Evolutionary conservation across 192 early-diverging fungal genomes (phyloP), one percentile per base, ranked within the genome.

Genomic region (Coemansia sp.): DNA sequence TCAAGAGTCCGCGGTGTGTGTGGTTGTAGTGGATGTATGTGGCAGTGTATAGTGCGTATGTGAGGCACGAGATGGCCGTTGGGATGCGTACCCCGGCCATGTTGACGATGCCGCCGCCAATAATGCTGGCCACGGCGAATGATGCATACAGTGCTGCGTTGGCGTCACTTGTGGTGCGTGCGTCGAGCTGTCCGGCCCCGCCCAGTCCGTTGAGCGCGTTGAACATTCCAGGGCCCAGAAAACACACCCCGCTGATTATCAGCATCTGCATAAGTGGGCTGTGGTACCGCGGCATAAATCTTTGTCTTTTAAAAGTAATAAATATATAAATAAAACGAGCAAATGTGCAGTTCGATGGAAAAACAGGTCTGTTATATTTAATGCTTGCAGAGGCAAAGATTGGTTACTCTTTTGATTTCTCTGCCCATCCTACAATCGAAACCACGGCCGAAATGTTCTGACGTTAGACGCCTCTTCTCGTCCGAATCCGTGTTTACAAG

Each of bases 201-300:
- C 89, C 89, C 45, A 90, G 64, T 0, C 85, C 78, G 64, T 80
- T 82, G 27, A 90, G 75, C 16, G 89, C 87, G 50, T 91, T 91
- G 53, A 88, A 92, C 87, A 92, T 91, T 23, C 90, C 90, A 3
- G 90, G 90, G 58, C 88, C 88, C 55, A 86, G 84, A 74, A 92
- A 92, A 72, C 88, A 90, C 54, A 90, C 85, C 43, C 84, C 76
- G 73, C 88, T 85, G 57, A 89, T 77, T 19, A 91, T 83, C 25
- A 87, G 69, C 26, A 92, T 83, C 74, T 92, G 91, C 3, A 75
- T 72, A 54, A 90, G 56, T 6, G 89, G 86, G 16, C 86, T 85
- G 61, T 82, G 83, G 65, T 84, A 83, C 35, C 80, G 68, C 1
- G 59, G 75, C 76, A 57, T 57, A 2, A 16, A 3, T 5, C 6